Conservation (phyloP, 2,329 filamentous ascomycete species). For the Blumeriella jaapii region DNA sequence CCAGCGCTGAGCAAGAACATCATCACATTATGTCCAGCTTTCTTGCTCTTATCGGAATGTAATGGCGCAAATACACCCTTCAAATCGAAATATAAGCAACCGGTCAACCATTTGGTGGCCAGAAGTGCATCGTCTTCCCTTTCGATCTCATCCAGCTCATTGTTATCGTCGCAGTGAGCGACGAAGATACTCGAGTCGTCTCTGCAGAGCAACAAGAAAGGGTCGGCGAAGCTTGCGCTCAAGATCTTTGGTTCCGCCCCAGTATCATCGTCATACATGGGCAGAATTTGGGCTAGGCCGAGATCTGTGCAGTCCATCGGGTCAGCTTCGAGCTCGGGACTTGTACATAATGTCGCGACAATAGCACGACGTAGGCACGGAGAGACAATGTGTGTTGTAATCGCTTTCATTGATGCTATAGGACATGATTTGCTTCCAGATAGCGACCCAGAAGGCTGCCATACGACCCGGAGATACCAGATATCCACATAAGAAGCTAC, state of each 20-base stretch:
- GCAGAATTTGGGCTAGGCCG: conserved; percentile 79
- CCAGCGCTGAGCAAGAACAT: conserved; percentile 67
- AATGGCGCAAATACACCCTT: conserved; percentile 40
- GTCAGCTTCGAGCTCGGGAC: conserved; percentile 11
- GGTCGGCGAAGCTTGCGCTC: conserved; percentile 75
- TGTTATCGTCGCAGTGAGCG: conserved; percentile 66
- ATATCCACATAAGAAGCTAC: conserved; percentile 1
- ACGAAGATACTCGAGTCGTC: conserved; percentile 75
- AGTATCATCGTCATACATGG: conserved; percentile 84
- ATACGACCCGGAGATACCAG: conserved; percentile 6
- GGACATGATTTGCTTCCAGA: conserved; percentile 27
- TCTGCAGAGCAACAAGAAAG: conserved; percentile 70
- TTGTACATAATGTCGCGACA: conserved; percentile 8
- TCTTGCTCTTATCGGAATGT: conserved; percentile 30
- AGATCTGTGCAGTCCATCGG: conserved; percentile 46
- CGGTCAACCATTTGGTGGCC: conserved; percentile 66
- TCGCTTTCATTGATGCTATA: conserved; percentile 32
- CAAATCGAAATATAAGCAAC: conserved; percentile 68
- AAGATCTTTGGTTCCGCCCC: conserved; percentile 69
- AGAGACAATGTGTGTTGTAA: conserved; percentile 23
- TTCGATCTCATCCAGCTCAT: conserved; percentile 76
- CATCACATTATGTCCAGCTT: conserved; percentile 41
- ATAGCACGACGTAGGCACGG: conserved; percentile 21
- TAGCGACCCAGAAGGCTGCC: conserved; percentile 24
- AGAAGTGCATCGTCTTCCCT: conserved; percentile 44